Evolutionary conservation across 306 rosid genomes (phyloP).

Genomic region (Trifolium repens): DNA sequence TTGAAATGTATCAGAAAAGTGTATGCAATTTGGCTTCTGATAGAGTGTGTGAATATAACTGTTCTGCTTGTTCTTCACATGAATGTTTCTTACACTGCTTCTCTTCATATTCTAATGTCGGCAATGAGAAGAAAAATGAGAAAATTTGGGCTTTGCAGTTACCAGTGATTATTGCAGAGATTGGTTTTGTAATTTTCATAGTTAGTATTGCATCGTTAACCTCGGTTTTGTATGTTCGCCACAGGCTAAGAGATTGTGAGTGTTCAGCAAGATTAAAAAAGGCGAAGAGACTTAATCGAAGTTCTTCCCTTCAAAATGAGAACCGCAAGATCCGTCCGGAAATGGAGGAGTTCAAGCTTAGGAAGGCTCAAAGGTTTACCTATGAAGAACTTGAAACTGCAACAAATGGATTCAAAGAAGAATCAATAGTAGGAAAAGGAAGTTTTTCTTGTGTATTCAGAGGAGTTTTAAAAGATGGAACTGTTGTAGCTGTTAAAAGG

Average conservation of each 20-base stretch:
- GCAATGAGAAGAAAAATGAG: slow-evolving; percentile 51
- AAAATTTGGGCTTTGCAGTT: slow-evolving; percentile 72
- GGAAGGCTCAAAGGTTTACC: slow-evolving; percentile 76
- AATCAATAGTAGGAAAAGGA: slow-evolving; percentile 85
- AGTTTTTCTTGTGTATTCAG: slow-evolving; percentile 85
- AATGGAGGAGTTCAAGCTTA: slow-evolving; percentile 72
- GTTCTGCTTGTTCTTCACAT: slow-evolving; percentile 63
- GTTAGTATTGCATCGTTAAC: slow-evolving; percentile 64
- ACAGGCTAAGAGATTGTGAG: slow-evolving; percentile 65
- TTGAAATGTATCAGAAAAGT: slow-evolving; percentile 67
- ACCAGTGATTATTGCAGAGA: slow-evolving; percentile 71
- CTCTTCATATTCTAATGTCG: slow-evolving; percentile 44
- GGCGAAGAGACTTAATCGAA: slow-evolving; percentile 50
- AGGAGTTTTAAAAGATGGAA: slow-evolving; percentile 79
- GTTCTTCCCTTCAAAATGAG: slow-evolving; percentile 57
- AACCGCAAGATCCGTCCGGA: slow-evolving; percentile 64
- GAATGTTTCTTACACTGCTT: slow-evolving; percentile 71
- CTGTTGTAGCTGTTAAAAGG: slow-evolving; percentile 85
- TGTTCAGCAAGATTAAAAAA: slow-evolving; percentile 48
- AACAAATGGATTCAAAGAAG: slow-evolving; percentile 75
- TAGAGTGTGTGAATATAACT: slow-evolving; percentile 77
- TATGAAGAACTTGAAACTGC: slow-evolving; percentile 83
- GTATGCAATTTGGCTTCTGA: slow-evolving; percentile 63
- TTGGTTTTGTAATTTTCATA: slow-evolving; percentile 70
- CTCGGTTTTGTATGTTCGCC: slow-evolving; percentile 71